phyloP scores from a whole-genome alignment of 139 green algal genomes.

The Edaphochlamys debaryana region DNA sequence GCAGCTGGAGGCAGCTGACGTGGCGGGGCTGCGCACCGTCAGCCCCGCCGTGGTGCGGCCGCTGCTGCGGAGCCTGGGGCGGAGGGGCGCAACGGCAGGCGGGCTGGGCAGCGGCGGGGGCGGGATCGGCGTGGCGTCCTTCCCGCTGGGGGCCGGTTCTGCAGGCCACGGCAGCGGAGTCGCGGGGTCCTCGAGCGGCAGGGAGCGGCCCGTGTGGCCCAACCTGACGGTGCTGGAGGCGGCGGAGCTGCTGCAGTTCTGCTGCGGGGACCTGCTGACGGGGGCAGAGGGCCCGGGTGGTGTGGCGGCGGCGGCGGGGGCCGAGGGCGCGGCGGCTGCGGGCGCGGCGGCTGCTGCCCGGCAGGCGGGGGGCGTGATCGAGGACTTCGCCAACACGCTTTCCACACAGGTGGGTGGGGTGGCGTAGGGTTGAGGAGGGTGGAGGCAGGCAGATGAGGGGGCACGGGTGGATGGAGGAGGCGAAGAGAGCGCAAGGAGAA shows the following conservation, averaged over 20 bases:
- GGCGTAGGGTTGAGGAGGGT: too few species aligned
- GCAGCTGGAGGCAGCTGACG: conserved; percentile 63
- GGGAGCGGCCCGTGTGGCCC: not conserved
- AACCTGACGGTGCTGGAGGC: conserved; percentile 50
- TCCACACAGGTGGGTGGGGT: too few species aligned
- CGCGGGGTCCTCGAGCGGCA: not conserved
- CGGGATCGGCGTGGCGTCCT: too few species aligned
- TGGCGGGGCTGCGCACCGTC: conserved; percentile 54
- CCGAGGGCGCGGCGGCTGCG: not conserved
- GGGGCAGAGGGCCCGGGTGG: not conserved
- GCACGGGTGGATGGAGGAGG: too few species aligned
- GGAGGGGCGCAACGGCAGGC: not conserved
- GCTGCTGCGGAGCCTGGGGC: conserved; percentile 55
- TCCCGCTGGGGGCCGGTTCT: too few species aligned
- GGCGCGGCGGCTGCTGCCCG: not conserved
- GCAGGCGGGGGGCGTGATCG: too few species aligned
- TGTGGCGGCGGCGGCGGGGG: not conserved
- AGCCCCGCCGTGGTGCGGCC: conserved; percentile 61
- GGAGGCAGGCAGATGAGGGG: too few species aligned
- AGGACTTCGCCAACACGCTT: too few species aligned
- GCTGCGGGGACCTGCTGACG: conserved; percentile 48
- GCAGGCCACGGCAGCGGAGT: too few species aligned
- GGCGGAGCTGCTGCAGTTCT: conserved; percentile 66
- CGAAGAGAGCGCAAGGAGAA: too few species aligned
- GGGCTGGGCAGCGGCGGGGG: not conserved